Conservation (phyloP, 116 monocot species). For the Posidonia oceanica region DNA sequence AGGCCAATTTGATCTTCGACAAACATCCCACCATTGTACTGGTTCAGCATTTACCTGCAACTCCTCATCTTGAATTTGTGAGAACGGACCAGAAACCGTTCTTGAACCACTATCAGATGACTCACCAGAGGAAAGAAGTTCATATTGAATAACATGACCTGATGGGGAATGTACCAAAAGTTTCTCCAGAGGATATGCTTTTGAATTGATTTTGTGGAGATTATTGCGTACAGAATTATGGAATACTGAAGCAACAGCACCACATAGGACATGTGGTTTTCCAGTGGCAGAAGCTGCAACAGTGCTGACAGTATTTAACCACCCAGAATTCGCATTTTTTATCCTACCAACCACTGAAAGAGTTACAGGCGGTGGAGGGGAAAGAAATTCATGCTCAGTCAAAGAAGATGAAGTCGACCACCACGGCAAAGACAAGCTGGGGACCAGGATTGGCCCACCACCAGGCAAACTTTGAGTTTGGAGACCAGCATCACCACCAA, state of each 20-base stretch:
- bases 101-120: conserved; percentile 42
- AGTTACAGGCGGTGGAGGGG: conserved; percentile 48
- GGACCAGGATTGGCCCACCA: conserved; percentile 43
- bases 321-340: conserved; percentile 74
- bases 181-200: conserved; percentile 57
- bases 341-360: conserved; percentile 87
- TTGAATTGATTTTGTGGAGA: conserved; percentile 9
- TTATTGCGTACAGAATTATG: conserved; percentile 43
- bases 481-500: conserved; percentile 87
- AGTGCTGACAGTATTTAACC: conserved; percentile 85
- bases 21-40: conserved; percentile 99
- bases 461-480: conserved; percentile 43
- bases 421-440: conserved; percentile 72
- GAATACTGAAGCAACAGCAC: conserved; percentile 79
- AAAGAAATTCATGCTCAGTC: conserved; percentile 43
- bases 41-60: conserved; percentile 69
- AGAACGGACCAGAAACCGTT: conserved; percentile 24
- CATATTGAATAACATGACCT: conserved; percentile 91
- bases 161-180: conserved; percentile 88
- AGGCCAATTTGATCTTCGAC: conserved; percentile 80
- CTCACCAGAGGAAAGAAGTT: conserved; percentile 54
- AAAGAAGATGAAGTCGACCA: conserved; percentile 52
- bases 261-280: conserved; percentile 59
- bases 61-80: conserved; percentile 76
- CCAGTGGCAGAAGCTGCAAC: conserved; percentile 87